Percentiles rank a stretch among this genome's conserved stretches.
Conservation (phyloP, 139 green algal genomes). For the Chlamydomonas eustigma region DNA sequence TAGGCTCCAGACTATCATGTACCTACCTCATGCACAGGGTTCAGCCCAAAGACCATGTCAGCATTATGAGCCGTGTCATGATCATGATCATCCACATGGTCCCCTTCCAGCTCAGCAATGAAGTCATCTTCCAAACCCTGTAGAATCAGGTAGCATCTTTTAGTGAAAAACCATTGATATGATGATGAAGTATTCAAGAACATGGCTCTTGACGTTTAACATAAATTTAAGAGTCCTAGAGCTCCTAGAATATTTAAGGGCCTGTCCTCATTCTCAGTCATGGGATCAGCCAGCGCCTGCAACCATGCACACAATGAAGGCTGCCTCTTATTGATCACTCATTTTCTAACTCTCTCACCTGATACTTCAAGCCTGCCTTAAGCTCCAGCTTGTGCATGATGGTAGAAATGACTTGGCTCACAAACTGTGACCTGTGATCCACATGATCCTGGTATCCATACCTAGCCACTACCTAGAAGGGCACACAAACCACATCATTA, state of each 20-base stretch:
- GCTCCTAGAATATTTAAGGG: too few species aligned
- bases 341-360: not conserved
- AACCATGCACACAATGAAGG: too few species aligned
- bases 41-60: not conserved
- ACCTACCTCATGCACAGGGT: not conserved
- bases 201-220: too few species aligned
- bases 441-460: constrained; percentile 52
- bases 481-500: too few species aligned
- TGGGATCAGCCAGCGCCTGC: too few species aligned
- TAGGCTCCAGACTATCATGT: too few species aligned
- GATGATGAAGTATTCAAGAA: too few species aligned
- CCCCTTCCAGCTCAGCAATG: constrained; percentile 14
- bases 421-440: constrained; percentile 32
- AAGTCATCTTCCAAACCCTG: constrained; percentile 9
- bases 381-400: constrained; percentile 21
- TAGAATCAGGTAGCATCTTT: too few species aligned
- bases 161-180: too few species aligned
- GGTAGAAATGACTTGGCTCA: constrained; percentile 17
- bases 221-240: too few species aligned
- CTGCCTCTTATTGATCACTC: too few species aligned
- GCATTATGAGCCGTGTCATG: not conserved
- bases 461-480: constrained; percentile 30
- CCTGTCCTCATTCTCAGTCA: too few species aligned
- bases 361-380: constrained; percentile 12
- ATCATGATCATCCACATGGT: not conserved